phyloP scores from a whole-genome alignment of 768 basidiomycete genomes.

The Agrocybe praecox region DNA sequence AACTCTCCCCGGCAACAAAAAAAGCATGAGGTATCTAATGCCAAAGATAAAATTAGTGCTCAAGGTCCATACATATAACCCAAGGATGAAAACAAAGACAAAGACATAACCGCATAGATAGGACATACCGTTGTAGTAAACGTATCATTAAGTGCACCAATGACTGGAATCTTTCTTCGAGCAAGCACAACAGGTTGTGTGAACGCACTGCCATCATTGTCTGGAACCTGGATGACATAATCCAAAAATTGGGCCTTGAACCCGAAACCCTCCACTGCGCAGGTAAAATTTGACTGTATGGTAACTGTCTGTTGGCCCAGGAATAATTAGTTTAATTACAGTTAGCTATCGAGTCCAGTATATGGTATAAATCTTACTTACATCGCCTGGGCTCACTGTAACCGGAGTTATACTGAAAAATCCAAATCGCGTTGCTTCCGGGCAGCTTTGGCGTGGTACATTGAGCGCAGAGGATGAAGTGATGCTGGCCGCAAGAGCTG shows the following conservation, averaged over 20 bases:
- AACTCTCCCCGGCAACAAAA: neutral
- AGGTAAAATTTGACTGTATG: neutral
- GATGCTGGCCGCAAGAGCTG: neutral
- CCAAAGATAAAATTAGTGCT: too few species aligned
- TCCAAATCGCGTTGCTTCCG: neutral
- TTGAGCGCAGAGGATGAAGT: neutral
- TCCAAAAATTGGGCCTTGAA: neutral
- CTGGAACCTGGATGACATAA: neutral
- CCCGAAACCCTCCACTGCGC: neutral
- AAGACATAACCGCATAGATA: neutral
- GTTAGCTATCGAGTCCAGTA: neutral
- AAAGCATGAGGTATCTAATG: neutral
- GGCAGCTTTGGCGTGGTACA: neutral
- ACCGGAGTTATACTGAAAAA: neutral
- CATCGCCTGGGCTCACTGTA: neutral
- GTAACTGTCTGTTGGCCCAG: neutral
- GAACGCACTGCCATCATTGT: neutral
- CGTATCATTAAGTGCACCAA: neutral
- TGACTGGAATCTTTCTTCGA: neutral
- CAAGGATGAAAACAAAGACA: too few species aligned
- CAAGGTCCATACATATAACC: too few species aligned
- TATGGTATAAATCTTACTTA: neutral
- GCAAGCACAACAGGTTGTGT: neutral
- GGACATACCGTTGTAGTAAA: neutral
- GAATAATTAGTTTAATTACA: neutral